These are phyloP conservation scores for Sphagnum fallax DNA, from an alignment of 228 moss, liverwort and hornwort species.

Conservation along the genomic window DNA sequence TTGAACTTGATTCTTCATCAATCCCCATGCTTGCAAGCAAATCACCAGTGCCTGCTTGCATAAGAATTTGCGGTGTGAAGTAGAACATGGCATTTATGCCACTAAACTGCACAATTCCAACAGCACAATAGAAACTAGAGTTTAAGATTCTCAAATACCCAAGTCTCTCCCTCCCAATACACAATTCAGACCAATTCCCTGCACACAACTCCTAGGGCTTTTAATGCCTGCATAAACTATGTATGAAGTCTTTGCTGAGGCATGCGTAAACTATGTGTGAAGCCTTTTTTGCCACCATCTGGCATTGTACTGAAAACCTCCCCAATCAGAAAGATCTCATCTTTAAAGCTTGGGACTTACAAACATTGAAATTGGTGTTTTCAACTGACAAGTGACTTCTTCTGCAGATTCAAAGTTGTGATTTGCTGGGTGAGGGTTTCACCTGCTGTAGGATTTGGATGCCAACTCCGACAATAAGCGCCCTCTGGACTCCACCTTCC, in stretches of 20 bases:
- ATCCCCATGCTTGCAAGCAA: conserved; percentile 71
- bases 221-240: too few relatives aligned
- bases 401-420: neutral
- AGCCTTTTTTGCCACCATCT: too few relatives aligned
- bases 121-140: too few relatives aligned
- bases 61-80: conserved; percentile 94
- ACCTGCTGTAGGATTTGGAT: conserved; percentile 91
- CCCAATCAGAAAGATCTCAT: too few relatives aligned
- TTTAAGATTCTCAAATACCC: too few relatives aligned
- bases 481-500: conserved; percentile 84
- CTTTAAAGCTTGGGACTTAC: too few relatives aligned
- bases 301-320: too few relatives aligned
- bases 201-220: too few relatives aligned
- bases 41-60: conserved; percentile 75
- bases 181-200: too few relatives aligned
- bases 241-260: too few relatives aligned
- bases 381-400: neutral
- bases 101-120: conserved; percentile 47
- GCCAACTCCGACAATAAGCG: conserved; percentile 74
- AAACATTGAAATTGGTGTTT: neutral
- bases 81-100: conserved; percentile 91
- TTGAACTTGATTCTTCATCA: conserved; percentile 67
- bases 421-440: neutral
- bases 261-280: too few relatives aligned
- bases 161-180: too few relatives aligned